Evolutionary conservation across 169 alveolate genomes (phyloP).

Genomic region (Eimeria sp.): DNA sequence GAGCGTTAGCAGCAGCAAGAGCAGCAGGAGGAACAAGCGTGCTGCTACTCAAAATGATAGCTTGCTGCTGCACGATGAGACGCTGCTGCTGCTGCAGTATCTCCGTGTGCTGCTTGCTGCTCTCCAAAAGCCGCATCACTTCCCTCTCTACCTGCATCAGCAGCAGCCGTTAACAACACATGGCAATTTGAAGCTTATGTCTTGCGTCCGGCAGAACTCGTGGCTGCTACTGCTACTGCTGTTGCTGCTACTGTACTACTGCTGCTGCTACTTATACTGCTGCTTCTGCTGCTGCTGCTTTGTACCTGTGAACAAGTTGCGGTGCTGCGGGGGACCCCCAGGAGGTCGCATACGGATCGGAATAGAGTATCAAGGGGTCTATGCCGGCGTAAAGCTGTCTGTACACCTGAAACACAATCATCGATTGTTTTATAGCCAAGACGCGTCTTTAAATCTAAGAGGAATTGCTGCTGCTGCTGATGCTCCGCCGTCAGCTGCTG

Average conservation of each 20-base stretch:
- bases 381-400: conserved; percentile 54
- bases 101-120: conserved; percentile 42
- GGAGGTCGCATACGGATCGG: conserved; percentile 62
- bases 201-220: too few species aligned
- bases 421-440: conserved; percentile 27
- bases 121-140: conserved; percentile 46
- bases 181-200: too few species aligned
- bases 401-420: conserved; percentile 36
- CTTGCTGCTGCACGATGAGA: conserved; percentile 59
- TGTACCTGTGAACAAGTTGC: conserved; percentile 50
- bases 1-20: conserved; percentile 41
- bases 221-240: not conserved
- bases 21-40: conserved; percentile 30
- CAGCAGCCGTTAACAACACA: not conserved
- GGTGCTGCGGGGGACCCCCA: conserved; percentile 61
- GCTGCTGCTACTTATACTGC: not conserved
- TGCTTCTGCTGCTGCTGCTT: conserved; percentile 58
- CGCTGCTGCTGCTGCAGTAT: conserved; percentile 69
- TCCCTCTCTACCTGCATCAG: conserved; percentile 53
- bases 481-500: conserved; percentile 22
- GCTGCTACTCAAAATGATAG: conserved; percentile 47
- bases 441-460: not conserved
- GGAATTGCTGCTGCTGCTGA: conserved; percentile 53
- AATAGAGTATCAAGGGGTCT: conserved; percentile 43
- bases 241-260: not conserved